Evolutionary conservation across 768 basidiomycete genomes (phyloP).

Genomic region (Vishniacozyma victoriae): DNA sequence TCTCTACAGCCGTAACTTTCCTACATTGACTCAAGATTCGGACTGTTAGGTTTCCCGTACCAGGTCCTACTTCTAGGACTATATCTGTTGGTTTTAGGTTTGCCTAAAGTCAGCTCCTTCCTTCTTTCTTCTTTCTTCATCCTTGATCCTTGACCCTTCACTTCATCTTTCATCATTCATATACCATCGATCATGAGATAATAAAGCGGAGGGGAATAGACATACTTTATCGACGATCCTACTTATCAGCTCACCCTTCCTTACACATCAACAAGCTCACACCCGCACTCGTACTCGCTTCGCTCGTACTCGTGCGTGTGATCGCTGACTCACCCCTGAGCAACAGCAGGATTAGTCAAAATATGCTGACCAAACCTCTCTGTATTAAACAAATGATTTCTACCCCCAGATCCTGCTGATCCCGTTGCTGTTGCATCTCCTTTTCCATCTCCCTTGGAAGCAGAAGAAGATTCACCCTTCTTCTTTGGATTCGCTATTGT

Average conservation of each 20-base stretch:
- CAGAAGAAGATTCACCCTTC: conserved; percentile 26
- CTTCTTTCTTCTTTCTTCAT: too few relatives aligned
- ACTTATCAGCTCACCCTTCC: background rate
- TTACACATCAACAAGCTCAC: background rate
- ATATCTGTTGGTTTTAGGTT: conserved; percentile 89
- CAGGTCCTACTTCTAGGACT: conserved; percentile 94
- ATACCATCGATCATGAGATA: conserved; percentile 47
- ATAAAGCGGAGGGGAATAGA: too few relatives aligned
- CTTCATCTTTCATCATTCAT: background rate
- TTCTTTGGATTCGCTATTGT: conserved; percentile 21
- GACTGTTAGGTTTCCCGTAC: conserved; percentile 93
- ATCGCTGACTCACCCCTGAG: conserved; percentile 62
- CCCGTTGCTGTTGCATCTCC: conserved; percentile 15
- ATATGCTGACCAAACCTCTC: conserved; percentile 97
- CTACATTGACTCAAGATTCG: conserved; percentile 89
- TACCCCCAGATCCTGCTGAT: conserved; percentile 21
- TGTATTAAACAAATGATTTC: conserved; percentile 60
- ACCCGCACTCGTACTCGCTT: too few relatives aligned
- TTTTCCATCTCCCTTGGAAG: conserved; percentile 8
- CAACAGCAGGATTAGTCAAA: conserved; percentile 84
- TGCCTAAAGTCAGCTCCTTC: too few relatives aligned
- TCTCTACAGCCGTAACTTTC: conserved; percentile 84
- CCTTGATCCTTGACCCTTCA: conserved; percentile 58
- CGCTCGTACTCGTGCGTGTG: background rate
- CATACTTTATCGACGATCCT: conserved; percentile 64